phyloP scores from a whole-genome alignment of 495 filamentous ascomycete genomes.

The Glutinoglossum americanum region DNA sequence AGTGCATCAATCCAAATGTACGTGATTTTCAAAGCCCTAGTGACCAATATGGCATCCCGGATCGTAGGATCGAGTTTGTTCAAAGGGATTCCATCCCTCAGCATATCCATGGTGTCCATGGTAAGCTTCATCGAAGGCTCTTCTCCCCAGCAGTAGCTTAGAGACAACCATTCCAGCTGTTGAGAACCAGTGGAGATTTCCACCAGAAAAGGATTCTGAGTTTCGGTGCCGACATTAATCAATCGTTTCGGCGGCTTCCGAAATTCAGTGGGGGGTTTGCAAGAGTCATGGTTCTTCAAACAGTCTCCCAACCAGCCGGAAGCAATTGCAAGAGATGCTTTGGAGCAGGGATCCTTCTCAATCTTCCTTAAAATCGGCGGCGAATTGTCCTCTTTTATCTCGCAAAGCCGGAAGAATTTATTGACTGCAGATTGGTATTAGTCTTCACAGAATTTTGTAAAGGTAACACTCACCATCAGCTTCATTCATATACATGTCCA shows the following conservation, averaged over 20 bases:
- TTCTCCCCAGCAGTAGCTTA: neutral
- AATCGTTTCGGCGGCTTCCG: constrained; percentile 1
- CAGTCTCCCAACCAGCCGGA: neutral
- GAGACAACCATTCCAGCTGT: neutral
- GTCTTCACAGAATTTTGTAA: neutral
- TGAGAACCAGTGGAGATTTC: neutral
- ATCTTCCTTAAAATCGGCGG: neutral
- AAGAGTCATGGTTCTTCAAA: neutral
- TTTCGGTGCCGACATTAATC: constrained; percentile 1
- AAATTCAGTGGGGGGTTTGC: neutral
- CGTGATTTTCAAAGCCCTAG: constrained; percentile 6
- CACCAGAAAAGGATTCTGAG: constrained; percentile 1
- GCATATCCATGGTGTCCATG: neutral
- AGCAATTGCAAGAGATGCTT: neutral
- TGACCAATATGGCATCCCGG: constrained; percentile 6
- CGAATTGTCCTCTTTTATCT: neutral
- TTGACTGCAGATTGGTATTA: too few species aligned
- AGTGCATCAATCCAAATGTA: constrained; percentile 17
- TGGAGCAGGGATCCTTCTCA: neutral
- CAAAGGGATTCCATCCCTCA: neutral
- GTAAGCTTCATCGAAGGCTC: neutral
- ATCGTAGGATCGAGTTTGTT: neutral
- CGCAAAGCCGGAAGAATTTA: neutral
- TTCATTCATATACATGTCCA: constrained; percentile 1
- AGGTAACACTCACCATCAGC: neutral